Evolutionary conservation across 2,329 filamentous ascomycete genomes (phyloP), one percentile per base, ranked within the genome.

Genomic region (Penicillium sp.): DNA sequence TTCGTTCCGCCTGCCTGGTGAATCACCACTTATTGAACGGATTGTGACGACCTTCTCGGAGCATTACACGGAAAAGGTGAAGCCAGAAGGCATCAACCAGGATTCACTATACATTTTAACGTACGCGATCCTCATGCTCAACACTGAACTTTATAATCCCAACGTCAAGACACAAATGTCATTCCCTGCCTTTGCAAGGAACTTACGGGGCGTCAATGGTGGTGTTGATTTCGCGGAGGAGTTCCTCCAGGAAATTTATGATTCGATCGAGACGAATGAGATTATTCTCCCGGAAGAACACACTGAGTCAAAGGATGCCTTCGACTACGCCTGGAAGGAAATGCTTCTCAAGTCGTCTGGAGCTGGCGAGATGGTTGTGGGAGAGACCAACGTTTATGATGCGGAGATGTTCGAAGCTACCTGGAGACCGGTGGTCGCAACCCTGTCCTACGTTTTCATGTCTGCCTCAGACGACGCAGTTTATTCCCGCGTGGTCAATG

Each of bases 241-340:
- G 55, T 97, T 92, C 64, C 78, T 98, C 0, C 81, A 90, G 64
- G 82, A 82, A 2, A 95, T 97, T 47, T 98, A 86, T 64, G 84
- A 95, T 60, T 89, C 89, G 0, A 98, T 98, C 74, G 89, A 87
- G 66, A 83, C 33, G 33, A 89, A 93, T 57, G 93, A 98, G 70
- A 98, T 98, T 55, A 96, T 98, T 56, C 75, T 98, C 20, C 93
- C 93, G 0, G 93, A 97, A 58, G 93, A 98, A 70, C 93, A 97
- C 20, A 23, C 20, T 67, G 91, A 96, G 66, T 96, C 95, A 68
- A 88, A 92, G 67, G 87, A 95, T 72, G 91, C 90, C 1, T 97
- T 97, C 65, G 92, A 97, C 67, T 93, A 95, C 70, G 92, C 93
- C 2, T 98, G 93, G 93, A 92, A 92, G 67, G 93, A 98, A 69